phyloP scores from a whole-genome alignment of 176 grass and related monocot species.

The Carex myosuroides region DNA sequence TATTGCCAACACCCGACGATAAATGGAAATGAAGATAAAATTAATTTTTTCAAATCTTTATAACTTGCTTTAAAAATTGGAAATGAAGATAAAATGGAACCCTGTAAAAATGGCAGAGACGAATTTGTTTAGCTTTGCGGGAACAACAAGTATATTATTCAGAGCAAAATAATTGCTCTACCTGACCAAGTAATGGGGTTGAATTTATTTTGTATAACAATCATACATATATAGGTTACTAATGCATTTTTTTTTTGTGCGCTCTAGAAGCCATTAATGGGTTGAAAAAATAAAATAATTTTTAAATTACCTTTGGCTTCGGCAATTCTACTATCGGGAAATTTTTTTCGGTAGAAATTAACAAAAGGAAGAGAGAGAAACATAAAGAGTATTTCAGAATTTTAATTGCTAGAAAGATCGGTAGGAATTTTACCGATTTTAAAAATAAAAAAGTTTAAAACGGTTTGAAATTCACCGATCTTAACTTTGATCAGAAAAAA shows the following conservation, averaged over 20 bases:
- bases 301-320: too few species aligned
- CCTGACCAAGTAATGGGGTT: not conserved
- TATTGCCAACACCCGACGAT: not conserved
- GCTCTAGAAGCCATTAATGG: not conserved
- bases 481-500: too few species aligned
- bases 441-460: too few species aligned
- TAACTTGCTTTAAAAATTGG: not conserved
- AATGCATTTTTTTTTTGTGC: not conserved
- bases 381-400: too few species aligned
- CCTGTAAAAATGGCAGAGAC: not conserved
- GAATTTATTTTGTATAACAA: not conserved
- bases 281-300: too few species aligned
- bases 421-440: too few species aligned
- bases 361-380: too few species aligned
- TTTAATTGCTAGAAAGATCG: too few species aligned
- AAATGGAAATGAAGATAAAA: not conserved
- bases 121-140: not conserved
- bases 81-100: not conserved
- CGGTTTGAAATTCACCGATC: too few species aligned
- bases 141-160: not conserved
- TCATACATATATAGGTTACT: not conserved
- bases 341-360: too few species aligned
- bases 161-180: not conserved
- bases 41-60: not conserved
- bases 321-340: too few species aligned